Base-by-base conservation (phyloP, 2,329 filamentous ascomycete genomes). In the Thelonectria rubi region DNA sequence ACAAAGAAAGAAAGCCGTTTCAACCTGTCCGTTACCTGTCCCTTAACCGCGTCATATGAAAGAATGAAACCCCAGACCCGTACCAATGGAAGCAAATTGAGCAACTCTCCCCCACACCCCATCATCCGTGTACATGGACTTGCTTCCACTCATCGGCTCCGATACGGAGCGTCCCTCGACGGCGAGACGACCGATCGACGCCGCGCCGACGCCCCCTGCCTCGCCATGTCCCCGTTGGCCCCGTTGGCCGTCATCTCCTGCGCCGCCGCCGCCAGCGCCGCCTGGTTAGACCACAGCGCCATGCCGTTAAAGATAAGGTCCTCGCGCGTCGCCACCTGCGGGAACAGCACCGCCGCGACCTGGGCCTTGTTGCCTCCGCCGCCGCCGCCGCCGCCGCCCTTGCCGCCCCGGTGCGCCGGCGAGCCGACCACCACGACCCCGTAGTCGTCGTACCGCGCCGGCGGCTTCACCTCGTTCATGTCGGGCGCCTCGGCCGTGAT, bases 251-350 rank as follows among this genome's bases (percentile, higher is more conserved):
- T 49, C 14, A 26, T 54, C 30, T 71, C 67, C 11, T 69, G 64
- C 2, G 40, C 54, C 4, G 65, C 68, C 8, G 67, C 63, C 26
- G 62, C 17, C 3, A 69, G 59, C 12, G 63, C 58, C 20, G 34
- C 55, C 37, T 74, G 72, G 5, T 70, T 64, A 5, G 66, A 69
- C 45, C 69, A 71, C 9, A 74, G 60, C 14, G 64, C 69, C 0
- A 69, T 60, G 3, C 68, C 72, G 5, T 73, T 68, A 3, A 65
- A 63, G 26, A 74, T 63, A 37, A 72, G 56, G 30, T 65, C 65
- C 20, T 69, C 68, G 0, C 65, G 58, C 7, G 67, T 68, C 0
- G 67, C 55, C 2, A 74, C 68, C 32, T 72, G 70, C 0, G 72
- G 72, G 24, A 74, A 74, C 8, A 74, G 51, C 12, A 65, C 61